A percentile compares a stretch with the other conserved stretches of the same genome.
Conservation (phyloP, 495 filamentous ascomycete genomes). For the Neurospora discreta region DNA sequence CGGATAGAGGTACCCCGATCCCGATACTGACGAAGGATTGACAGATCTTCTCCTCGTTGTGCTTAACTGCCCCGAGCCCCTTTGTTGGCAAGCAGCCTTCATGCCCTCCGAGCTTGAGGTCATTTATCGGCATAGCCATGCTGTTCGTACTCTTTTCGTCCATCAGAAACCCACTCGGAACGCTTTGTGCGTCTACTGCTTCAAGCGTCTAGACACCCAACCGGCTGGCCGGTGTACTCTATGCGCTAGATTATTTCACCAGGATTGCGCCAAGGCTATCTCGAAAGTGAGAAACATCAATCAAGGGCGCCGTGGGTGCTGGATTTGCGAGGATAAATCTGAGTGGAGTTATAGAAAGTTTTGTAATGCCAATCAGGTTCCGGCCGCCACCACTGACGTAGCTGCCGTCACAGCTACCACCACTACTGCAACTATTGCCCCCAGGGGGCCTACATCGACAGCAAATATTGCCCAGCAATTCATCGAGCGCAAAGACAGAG, state of each 20-base stretch:
- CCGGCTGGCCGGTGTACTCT: background rate
- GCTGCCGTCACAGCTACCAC: too few species aligned
- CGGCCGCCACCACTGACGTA: background rate
- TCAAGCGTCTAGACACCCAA: background rate
- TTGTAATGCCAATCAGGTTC: too few species aligned
- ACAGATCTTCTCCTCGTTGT: background rate
- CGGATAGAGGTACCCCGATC: background rate
- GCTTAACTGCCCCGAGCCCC: background rate
- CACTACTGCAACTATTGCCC: too few species aligned
- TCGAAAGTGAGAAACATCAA: background rate
- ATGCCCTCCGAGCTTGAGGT: background rate
- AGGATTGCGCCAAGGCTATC: background rate
- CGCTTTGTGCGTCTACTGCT: background rate
- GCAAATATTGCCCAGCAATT: background rate
- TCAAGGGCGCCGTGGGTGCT: background rate
- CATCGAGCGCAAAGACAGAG: background rate
- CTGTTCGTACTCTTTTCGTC: background rate
- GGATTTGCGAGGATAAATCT: background rate
- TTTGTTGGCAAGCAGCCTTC: background rate
- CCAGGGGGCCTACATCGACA: too few species aligned
- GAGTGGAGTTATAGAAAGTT: too few species aligned
- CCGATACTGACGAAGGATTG: background rate
- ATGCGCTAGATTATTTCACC: background rate
- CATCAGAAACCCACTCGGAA: too few species aligned
- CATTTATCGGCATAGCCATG: background rate